Base-by-base conservation (phyloP, 352 stramenopile species). In the Aphanomyces cochlioides region DNA sequence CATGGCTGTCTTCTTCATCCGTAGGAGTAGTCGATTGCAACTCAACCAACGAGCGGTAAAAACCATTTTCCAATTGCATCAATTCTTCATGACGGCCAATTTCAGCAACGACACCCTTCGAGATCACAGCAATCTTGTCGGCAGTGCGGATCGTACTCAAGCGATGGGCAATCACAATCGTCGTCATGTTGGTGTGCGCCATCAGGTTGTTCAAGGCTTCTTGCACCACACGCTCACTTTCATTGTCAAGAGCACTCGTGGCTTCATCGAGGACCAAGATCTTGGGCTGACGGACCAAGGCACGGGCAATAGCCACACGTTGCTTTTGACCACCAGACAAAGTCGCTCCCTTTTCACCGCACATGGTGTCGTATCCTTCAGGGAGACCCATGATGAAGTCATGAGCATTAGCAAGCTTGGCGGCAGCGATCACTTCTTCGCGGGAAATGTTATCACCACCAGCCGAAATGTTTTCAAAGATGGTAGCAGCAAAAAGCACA, bases 281-380 rank as follows among this genome's bases (percentile, higher is more conserved):
- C 39, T 73, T 72, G 4, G 73, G 74, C 17, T 76, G 39, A 2
- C 73, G 73, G 10, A 98, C 66, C 13, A 98, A 65, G 1, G 89
- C 91, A 50, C 93, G 78, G n/a, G 87, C 86, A 67, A 97, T 96
- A 13, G 81, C 80, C 53, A 95, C 78, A 34, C 87, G 68, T 74
- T 98, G 89, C 66, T 93, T 93, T 80, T 98, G 86, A 17, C 93
- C 90, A 38, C 89, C 96, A n/a, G 87, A 97, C 7, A 98, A 75
- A 21, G 84, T 80, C 5, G 84, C 77, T 10, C 90, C 90, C 39
- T 82, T 76, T 53, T 96, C 89, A 28, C 28, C 28, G 2, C 28
- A 28, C 66, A 88, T 77, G 19, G 81, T 96, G 41, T 94, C 80
- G 74, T 96, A 97, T 15, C 84, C 82, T 3, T 92, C 73, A 7